Conservation (phyloP, 2,329 filamentous ascomycete species). For the Arthrobotrys sphaeroides region DNA sequence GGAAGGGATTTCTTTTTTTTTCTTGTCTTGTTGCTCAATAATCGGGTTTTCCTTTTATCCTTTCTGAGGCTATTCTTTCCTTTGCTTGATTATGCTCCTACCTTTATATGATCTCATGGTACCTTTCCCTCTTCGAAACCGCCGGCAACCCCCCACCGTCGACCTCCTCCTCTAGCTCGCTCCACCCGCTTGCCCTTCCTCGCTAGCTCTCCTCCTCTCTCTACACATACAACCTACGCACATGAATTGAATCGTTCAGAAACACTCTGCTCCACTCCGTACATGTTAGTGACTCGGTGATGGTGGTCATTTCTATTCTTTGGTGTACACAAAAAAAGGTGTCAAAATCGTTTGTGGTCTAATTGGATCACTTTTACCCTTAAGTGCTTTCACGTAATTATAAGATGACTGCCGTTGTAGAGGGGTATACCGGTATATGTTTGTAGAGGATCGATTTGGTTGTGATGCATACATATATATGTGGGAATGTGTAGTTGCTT, state of each 20-base stretch:
- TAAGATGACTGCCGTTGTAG: too few relatives aligned
- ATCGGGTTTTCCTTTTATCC: neutral
- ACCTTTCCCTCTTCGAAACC: neutral
- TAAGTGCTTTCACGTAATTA: too few relatives aligned
- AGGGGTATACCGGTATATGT: too few relatives aligned
- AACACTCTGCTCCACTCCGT: neutral
- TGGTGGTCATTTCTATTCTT: neutral
- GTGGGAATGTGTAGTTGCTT: too few relatives aligned
- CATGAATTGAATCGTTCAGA: neutral
- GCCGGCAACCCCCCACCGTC: neutral
- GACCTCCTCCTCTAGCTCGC: neutral
- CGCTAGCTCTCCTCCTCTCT: too few relatives aligned
- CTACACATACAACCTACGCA: neutral
- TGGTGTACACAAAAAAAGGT: conserved; percentile 3
- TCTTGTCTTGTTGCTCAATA: neutral
- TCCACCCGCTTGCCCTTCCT: neutral
- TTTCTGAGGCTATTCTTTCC: neutral
- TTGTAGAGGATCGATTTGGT: too few relatives aligned
- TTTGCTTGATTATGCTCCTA: neutral
- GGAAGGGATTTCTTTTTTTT: conserved; percentile 2
- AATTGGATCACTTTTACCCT: too few relatives aligned
- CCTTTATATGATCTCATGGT: neutral
- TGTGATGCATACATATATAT: too few relatives aligned
- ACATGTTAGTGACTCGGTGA: neutral
- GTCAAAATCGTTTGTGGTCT: conserved; percentile 2